Evolutionary conservation across 2,329 filamentous ascomycete species (phyloP).

Genomic region (Trichoderma semiorbis): DNA sequence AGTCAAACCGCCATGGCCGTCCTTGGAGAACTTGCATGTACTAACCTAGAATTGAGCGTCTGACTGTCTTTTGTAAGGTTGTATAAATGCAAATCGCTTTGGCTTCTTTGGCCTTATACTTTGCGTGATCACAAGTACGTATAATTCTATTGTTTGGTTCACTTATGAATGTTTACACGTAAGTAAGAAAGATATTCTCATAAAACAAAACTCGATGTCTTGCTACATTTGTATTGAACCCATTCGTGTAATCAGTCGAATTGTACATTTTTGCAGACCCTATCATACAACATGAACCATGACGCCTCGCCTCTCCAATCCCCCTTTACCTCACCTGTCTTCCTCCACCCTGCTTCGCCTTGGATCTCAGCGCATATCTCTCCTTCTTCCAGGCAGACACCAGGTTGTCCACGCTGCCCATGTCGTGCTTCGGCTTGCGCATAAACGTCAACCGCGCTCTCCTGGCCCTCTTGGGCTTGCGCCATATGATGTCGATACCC

Average conservation of each 20-base stretch:
- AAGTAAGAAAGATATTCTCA: not conserved
- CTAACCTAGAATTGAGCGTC: not conserved
- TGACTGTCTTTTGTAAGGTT: not conserved
- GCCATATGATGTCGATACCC: slow-evolving; percentile 90
- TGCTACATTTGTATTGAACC: not conserved
- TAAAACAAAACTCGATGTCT: not conserved
- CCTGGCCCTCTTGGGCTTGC: slow-evolving; percentile 77
- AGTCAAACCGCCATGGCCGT: not conserved
- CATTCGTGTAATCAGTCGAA: not conserved
- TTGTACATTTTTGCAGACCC: slow-evolving; percentile 12
- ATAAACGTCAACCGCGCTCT: slow-evolving; percentile 88
- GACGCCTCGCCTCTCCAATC: too few species aligned
- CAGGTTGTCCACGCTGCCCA: slow-evolving; percentile 78
- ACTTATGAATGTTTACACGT: not conserved
- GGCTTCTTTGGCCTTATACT: not conserved
- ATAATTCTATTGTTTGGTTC: too few species aligned
- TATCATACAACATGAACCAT: slow-evolving; percentile 17
- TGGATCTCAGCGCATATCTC: slow-evolving; percentile 38
- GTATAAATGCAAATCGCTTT: not conserved
- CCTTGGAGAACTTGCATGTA: not conserved
- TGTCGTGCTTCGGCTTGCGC: slow-evolving; percentile 82
- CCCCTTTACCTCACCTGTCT: slow-evolving; percentile 19
- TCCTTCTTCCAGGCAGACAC: slow-evolving; percentile 55
- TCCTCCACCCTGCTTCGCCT: slow-evolving; percentile 29
- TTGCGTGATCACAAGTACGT: not conserved